Conservation (phyloP, 2,329 filamentous ascomycete species). For the Colletotrichum theobromicola region DNA sequence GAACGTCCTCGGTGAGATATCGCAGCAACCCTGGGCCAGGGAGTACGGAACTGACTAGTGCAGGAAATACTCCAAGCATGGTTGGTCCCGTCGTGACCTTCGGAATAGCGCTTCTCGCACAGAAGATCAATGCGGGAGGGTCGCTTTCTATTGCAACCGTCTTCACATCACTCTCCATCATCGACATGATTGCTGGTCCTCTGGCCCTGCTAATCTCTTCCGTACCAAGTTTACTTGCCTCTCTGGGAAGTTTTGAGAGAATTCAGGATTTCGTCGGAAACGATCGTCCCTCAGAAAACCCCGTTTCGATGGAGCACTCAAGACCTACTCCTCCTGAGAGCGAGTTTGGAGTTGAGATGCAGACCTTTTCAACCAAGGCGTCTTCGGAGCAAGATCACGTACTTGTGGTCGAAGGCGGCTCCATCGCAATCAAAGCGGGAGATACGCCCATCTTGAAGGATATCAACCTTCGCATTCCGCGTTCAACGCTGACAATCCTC, state of each 20-base stretch:
- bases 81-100: slow-evolving; percentile 25
- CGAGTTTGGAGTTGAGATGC: neutral
- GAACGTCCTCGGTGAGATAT: slow-evolving; percentile 1
- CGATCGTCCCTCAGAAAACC: neutral
- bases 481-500: slow-evolving; percentile 14
- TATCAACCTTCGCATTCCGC: neutral
- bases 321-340: neutral
- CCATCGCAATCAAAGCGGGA: neutral
- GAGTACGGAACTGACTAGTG: neutral
- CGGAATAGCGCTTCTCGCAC: slow-evolving; percentile 23
- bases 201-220: slow-evolving; percentile 24
- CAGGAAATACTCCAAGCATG: slow-evolving; percentile 14
- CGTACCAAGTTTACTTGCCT: slow-evolving; percentile 26
- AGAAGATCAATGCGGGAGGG: neutral
- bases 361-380: neutral
- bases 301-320: neutral
- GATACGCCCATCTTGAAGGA: slow-evolving; percentile 1
- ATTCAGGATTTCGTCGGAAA: slow-evolving; percentile 22
- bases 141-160: slow-evolving; percentile 8
- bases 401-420: neutral
- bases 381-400: neutral
- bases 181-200: slow-evolving; percentile 24
- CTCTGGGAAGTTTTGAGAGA: slow-evolving; percentile 27
- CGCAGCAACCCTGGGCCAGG: accelerated
- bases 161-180: slow-evolving; percentile 30